Evolutionary conservation across 805 yeast species (phyloP).

Genomic region (Sugiyamaella chiloensis): DNA sequence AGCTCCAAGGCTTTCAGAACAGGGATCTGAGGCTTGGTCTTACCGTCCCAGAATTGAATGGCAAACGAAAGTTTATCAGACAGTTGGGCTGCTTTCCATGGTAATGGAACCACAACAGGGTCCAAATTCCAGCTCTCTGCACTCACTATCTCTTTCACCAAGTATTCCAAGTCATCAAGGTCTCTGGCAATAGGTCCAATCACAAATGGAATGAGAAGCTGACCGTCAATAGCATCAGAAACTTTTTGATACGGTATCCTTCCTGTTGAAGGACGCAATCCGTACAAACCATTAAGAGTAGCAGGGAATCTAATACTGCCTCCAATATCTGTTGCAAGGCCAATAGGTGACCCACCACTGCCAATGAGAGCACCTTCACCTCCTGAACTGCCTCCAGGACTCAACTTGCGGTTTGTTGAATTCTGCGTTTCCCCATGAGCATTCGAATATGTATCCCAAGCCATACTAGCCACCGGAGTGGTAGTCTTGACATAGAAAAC

Average conservation of each 20-base stretch:
- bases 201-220: constrained; percentile 35
- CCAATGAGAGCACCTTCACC: constrained; percentile 53
- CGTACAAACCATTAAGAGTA: constrained; percentile 37
- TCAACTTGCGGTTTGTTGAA: constrained; percentile 43
- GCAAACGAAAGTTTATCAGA: constrained; percentile 42
- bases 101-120: constrained; percentile 40
- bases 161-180: constrained; percentile 39
- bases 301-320: constrained; percentile 53
- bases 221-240: constrained; percentile 35
- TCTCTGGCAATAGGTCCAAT: constrained; percentile 48
- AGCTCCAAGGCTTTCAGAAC: constrained; percentile 37
- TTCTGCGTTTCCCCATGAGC: constrained; percentile 47
- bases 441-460: constrained; percentile 47
- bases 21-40: constrained; percentile 48
- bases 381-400: constrained; percentile 56
- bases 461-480: constrained; percentile 53
- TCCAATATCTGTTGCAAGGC: constrained; percentile 53
- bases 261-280: constrained; percentile 14
- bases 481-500: constrained; percentile 55
- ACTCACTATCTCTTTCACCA: constrained; percentile 37
- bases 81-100: constrained; percentile 24
- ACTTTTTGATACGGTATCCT: constrained; percentile 8
- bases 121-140: constrained; percentile 45
- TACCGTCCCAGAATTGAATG: constrained; percentile 41
- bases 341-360: constrained; percentile 48